Evolutionary conservation across 805 yeast species (phyloP), one percentile per base, ranked within the genome.

Genomic region (Wickerhamiella cacticola): DNA sequence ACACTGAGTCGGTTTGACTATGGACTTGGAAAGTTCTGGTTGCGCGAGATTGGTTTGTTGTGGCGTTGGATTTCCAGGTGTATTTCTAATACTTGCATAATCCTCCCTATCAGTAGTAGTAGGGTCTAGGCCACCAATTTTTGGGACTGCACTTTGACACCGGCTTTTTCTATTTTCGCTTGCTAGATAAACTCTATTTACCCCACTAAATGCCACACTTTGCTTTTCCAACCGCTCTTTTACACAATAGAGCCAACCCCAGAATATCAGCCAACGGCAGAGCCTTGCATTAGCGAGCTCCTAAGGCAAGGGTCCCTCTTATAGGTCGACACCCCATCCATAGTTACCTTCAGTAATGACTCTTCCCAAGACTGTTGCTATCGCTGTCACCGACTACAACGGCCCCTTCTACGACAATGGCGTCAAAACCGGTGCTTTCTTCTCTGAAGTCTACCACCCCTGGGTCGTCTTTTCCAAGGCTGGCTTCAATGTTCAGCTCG

Each of bases 391-490:
- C 23, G 48, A 53, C 12, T 55, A 55, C 46, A 6, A 54, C 41
- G 57, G 55, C 18, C 62, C 58, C 12, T 76, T 79, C 67, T 78
- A 78, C 61, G 66, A 63, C 1, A 79, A 78, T 54, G 82, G 82
- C 31, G 52, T 65, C 46, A 74, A 72, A 51, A 76, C 83, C n/a
- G 85, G 85, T 33, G 64, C 76, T 23, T 80, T 68, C 64, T 70
- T 69, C 55, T 62, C 69, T 16, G 84, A 79, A 62, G 83, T 76
- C 12, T 58, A 70, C 33, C 81, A 80, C 56, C 82, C 84, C 40
- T 78, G 62, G 61, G 59, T 71, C 45, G 70, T 60, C 5, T 75
- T 74, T 61, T 61, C 51, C 22, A 59, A 68, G 41, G 64, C 71
- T 26, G 80, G 80, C 3, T 71, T 58, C 53, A 75, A 74, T 22